Conservation (phyloP, 805 yeast genomes). For the Sugiyamaella mastotermitis region DNA sequence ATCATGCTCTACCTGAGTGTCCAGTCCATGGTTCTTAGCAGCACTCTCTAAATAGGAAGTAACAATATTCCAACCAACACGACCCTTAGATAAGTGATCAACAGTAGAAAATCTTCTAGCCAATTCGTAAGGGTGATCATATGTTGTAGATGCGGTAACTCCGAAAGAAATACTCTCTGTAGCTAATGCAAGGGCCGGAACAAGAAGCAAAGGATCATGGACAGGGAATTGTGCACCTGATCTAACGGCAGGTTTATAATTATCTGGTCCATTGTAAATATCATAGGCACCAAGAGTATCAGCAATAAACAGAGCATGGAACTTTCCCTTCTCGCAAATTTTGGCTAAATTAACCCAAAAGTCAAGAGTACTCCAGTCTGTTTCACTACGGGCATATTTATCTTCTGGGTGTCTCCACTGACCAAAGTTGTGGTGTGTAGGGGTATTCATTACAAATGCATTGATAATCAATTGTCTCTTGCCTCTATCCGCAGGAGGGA, state of each 20-base stretch:
- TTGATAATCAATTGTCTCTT: conserved; percentile 28
- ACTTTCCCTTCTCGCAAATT: conserved; percentile 33
- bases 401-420: conserved; percentile 38
- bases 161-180: conserved; percentile 38
- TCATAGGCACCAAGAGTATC: conserved; percentile 38
- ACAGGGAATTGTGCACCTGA: conserved; percentile 33
- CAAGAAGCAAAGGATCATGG: conserved; percentile 35
- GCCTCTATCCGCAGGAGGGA: conserved; percentile 4
- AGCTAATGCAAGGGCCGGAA: conserved; percentile 39
- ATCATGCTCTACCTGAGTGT: conserved; percentile 33
- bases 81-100: conserved; percentile 37
- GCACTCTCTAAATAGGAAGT: conserved; percentile 39
- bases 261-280: conserved; percentile 37
- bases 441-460: conserved; percentile 34
- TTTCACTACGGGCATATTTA: conserved; percentile 15
- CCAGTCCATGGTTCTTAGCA: conserved; percentile 36
- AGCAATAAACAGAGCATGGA: conserved; percentile 36
- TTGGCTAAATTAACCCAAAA: conserved; percentile 37
- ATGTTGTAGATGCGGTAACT: conserved; percentile 37
- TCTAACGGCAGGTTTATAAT: conserved; percentile 23
- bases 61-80: conserved; percentile 43
- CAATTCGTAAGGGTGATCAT: conserved; percentile 38
- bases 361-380: conserved; percentile 8
- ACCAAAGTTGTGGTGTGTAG: conserved; percentile 26
- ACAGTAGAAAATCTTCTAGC: conserved; percentile 40